These are phyloP conservation scores for Yamadazyma diospyri DNA, from an alignment of 1,139 yeast genomes.

Conservation along the genomic window DNA sequence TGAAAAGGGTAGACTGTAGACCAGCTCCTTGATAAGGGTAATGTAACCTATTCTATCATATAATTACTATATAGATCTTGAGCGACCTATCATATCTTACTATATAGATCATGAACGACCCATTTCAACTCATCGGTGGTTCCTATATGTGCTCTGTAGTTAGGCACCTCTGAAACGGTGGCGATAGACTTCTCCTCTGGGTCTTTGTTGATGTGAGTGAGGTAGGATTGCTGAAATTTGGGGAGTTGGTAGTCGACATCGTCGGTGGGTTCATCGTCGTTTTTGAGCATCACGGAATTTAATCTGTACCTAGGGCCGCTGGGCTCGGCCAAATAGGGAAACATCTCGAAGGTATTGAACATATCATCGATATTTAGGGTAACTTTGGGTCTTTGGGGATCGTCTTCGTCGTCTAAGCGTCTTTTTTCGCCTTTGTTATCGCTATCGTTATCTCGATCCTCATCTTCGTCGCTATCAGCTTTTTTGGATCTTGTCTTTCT, in stretches of 20 bases:
- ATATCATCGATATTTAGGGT: constrained; percentile 64
- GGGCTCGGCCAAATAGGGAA: constrained; percentile 68
- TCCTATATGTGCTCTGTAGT: constrained; percentile 41
- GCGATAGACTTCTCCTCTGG: neutral
- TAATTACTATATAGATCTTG: neutral
- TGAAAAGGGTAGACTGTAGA: too few species aligned
- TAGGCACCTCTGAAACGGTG: constrained; percentile 1
- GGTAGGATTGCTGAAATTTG: constrained; percentile 14
- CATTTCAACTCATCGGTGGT: constrained; percentile 67
- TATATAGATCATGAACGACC: constrained; percentile 58
- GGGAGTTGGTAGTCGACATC: constrained; percentile 45
- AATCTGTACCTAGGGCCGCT: constrained; percentile 57
- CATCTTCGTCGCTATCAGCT: constrained; percentile 4
- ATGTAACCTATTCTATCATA: neutral
- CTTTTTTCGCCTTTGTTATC: constrained; percentile 20
- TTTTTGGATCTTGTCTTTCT: constrained; percentile 8
- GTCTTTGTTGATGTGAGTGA: neutral
- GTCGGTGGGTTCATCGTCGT: constrained; percentile 47
- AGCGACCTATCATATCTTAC: constrained; percentile 26
- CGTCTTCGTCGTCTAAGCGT: constrained; percentile 17
- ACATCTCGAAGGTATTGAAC: constrained; percentile 57
- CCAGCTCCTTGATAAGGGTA: too few species aligned
- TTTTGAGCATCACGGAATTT: constrained; percentile 50
- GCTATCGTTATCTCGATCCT: constrained; percentile 9
- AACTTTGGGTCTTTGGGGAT: constrained; percentile 23